Evolutionary conservation across 2,329 filamentous ascomycete genomes (phyloP), one percentile per base, ranked within the genome.

Genomic region (Rhynchosporium secalis): DNA sequence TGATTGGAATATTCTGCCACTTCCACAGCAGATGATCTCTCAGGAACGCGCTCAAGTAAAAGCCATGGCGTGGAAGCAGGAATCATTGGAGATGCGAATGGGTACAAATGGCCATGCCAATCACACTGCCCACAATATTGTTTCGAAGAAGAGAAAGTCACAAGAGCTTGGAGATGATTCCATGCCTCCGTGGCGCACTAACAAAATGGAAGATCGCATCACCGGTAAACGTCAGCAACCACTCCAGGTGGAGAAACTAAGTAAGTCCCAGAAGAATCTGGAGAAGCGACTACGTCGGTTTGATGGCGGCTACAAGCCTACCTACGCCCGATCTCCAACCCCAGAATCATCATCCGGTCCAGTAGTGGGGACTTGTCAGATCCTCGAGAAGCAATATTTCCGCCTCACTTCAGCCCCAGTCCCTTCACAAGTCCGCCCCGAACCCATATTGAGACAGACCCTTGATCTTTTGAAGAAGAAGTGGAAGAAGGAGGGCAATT

Each of bases 401-500:
- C 92, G 95, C 66, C 83, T 99, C 75, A 99, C 94, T 20, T 87
- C 93, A 38, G 88, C 93, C 55, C 95, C 95, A 40, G 91, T 96
- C 68, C 87, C 93, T 60, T 89, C 93, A 72, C 88, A 89, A 70
- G 95, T 99, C 56, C 92, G 95, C 51, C 95, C 95, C 28, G 83
- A 96, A 73, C 78, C 78, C 55, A 81, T 99, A 28, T 79, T 99
- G 66, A 86, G 89, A 69, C 87, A 95, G 77, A 93, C 94, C 5
- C 78, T 99, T 76, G 91, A 96, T 69, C 79, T 96, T 55, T 80
- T 99, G 67, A 96, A 96, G 80, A 90, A 88, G 79, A 98, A 96
- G 78, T 99, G 95, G 95, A 90, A 87, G 74, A 86, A 88, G 70
- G 92, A 97, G 72, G 89, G 88, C 78, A 96, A 98, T 78, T 99